Percentiles rank a stretch among this genome's conserved stretches.
Conservation (phyloP, 2,329 filamentous ascomycete species). For the Pseudogymnoascus sp. region DNA sequence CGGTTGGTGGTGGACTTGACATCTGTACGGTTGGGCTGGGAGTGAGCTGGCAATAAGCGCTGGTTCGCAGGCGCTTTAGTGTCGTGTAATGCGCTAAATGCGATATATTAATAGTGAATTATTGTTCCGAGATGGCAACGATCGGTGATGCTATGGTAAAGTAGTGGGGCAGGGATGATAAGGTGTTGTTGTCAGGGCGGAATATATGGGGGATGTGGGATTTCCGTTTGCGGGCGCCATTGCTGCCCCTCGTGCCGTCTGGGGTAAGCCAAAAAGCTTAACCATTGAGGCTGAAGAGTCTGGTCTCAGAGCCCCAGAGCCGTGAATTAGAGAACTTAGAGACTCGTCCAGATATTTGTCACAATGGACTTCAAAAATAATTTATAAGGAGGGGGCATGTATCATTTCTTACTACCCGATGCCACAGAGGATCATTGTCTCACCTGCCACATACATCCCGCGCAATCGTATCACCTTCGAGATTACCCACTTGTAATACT, state of each 20-base stretch:
- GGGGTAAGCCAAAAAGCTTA: slow-evolving; percentile 6
- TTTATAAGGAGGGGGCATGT: background rate
- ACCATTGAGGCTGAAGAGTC: background rate
- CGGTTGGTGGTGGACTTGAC: background rate
- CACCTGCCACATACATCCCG: background rate
- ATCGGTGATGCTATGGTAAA: background rate
- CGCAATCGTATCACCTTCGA: background rate
- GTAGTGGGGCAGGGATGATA: slow-evolving; percentile 7
- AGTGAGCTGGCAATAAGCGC: background rate
- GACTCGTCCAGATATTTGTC: background rate
- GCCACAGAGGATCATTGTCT: background rate
- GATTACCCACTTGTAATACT: background rate
- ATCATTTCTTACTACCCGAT: background rate
- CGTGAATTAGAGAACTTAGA: background rate
- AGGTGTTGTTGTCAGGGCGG: slow-evolving; percentile 3
- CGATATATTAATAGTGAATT: slow-evolving; percentile 6
- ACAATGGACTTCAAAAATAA: background rate
- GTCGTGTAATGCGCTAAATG: background rate
- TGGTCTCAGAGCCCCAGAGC: background rate
- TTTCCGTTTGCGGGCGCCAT: background rate
- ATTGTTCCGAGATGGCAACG: slow-evolving; percentile 7
- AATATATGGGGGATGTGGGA: background rate
- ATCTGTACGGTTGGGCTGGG: background rate
- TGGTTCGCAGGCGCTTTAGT: background rate
- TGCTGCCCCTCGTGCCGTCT: background rate